Conservation (phyloP, 177 flowering plant species). For the Vitis hybrid region DNA sequence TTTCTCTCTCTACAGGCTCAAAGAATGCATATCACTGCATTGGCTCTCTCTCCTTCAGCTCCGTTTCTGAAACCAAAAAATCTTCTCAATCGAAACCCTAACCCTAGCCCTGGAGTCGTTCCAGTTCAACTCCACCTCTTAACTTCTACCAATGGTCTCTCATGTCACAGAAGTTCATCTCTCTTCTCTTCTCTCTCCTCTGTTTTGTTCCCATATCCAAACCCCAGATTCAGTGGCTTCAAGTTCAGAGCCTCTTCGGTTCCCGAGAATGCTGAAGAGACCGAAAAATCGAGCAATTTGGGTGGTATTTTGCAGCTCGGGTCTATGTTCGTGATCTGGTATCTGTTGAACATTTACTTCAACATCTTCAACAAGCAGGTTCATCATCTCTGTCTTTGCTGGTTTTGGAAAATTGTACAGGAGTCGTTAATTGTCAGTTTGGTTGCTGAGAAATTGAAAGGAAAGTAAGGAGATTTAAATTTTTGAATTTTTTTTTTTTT, state of each 20-base stretch:
- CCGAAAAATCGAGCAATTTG: slow-evolving; percentile 6
- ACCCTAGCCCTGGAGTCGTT: neutral
- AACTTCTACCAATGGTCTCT: neutral
- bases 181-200: slow-evolving; percentile 1
- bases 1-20: slow-evolving; percentile 1
- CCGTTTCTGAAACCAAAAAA: slow-evolving; percentile 11
- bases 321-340: slow-evolving; percentile 54
- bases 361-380: slow-evolving; percentile 71
- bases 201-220: slow-evolving; percentile 1
- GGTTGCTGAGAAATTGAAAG: neutral
- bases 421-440: neutral
- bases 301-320: slow-evolving; percentile 35
- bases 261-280: slow-evolving; percentile 25
- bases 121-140: neutral
- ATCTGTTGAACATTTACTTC: slow-evolving; percentile 56
- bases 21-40: slow-evolving; percentile 24
- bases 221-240: slow-evolving; percentile 2
- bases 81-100: neutral
- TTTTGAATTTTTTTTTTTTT: no score
- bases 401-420: neutral
- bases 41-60: slow-evolving; percentile 20
- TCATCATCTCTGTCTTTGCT: neutral
- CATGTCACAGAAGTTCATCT: neutral
- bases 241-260: slow-evolving; percentile 25
- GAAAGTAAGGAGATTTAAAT: neutral